These are phyloP conservation scores for Harringtonia aguacate DNA, from an alignment of 2,329 filamentous ascomycete genomes.

Conservation along the genomic window DNA sequence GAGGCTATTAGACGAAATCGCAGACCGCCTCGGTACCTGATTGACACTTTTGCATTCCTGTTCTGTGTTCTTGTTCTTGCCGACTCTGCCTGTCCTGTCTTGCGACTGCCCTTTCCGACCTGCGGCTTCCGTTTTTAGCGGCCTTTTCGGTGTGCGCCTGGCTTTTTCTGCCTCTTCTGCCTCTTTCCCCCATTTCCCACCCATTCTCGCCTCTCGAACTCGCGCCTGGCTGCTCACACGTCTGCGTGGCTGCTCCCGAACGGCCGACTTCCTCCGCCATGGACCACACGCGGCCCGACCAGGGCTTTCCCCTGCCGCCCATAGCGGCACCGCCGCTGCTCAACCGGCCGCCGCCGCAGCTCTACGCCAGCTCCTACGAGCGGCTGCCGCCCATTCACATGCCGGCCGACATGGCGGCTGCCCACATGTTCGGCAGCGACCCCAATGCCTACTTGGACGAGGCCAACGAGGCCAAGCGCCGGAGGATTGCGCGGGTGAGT, in stretches of 20 bases:
- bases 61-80: no score
- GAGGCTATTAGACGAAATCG: no score
- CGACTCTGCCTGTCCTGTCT: neutral
- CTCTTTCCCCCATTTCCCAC: neutral
- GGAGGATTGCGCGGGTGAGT: slow-evolving; percentile 76
- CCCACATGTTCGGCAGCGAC: slow-evolving; percentile 45
- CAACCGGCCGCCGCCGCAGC: slow-evolving; percentile 57
- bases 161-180: neutral
- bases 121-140: neutral
- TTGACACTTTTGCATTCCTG: no score
- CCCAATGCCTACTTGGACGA: slow-evolving; percentile 49
- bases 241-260: neutral
- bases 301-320: slow-evolving; percentile 45
- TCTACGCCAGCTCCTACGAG: slow-evolving; percentile 56
- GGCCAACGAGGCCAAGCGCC: slow-evolving; percentile 73
- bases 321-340: slow-evolving; percentile 47
- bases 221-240: no score
- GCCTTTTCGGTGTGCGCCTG: neutral
- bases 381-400: slow-evolving; percentile 48
- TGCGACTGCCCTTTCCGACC: no score
- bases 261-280: slow-evolving; percentile 19
- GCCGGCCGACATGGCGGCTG: slow-evolving; percentile 42
- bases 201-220: neutral
- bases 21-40: no score
- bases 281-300: slow-evolving; percentile 41